phyloP scores from a whole-genome alignment of 108 stramenopile species.

The Nannochloropsis oceanica region DNA sequence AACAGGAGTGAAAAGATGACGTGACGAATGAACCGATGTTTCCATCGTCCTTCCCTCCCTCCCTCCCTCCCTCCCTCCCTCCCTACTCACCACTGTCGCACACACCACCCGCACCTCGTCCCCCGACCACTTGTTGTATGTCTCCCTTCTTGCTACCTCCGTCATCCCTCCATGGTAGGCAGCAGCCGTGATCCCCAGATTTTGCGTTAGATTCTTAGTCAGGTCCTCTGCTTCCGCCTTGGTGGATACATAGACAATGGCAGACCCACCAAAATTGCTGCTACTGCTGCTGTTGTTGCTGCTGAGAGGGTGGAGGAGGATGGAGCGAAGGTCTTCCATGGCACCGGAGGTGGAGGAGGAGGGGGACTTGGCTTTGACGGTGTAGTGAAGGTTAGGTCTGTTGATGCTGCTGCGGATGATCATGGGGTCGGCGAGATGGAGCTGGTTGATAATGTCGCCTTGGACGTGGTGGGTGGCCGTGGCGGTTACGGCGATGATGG shows the following conservation, averaged over 20 bases:
- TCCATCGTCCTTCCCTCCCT: slow-evolving; percentile 28
- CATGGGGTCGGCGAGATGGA: slow-evolving; percentile 47
- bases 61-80: slow-evolving; percentile 61
- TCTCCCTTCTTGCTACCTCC: slow-evolving; percentile 20
- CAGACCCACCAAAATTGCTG: slow-evolving; percentile 25
- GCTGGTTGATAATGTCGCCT: slow-evolving; percentile 28
- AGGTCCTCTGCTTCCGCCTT: slow-evolving; percentile 33
- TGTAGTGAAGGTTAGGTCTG: slow-evolving; percentile 82
- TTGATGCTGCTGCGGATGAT: slow-evolving; percentile 61
- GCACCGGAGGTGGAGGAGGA: not conserved
- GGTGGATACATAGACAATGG: slow-evolving; percentile 60
- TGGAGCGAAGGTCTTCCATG: not conserved
- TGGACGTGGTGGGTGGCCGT: slow-evolving; percentile 32
- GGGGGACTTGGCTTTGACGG: slow-evolving; percentile 39
- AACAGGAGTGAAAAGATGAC: too few relatives aligned
- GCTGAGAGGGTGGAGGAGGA: not conserved
- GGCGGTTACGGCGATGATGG: slow-evolving; percentile 37
- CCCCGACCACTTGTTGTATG: slow-evolving; percentile 69
- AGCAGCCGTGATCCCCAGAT: slow-evolving; percentile 42
- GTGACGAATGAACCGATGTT: too few relatives aligned
- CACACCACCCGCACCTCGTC: slow-evolving; percentile 77
- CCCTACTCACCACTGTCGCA: slow-evolving; percentile 89
- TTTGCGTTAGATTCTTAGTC: slow-evolving; percentile 27
- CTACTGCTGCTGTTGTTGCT: not conserved
- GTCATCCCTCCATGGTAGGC: slow-evolving; percentile 92